A percentile compares a stretch with the other conserved stretches of the same genome.
Evolutionary conservation across 1,284 basidiomycete species (phyloP).

Genomic region (Anthracocystis panici-leucophaei): DNA sequence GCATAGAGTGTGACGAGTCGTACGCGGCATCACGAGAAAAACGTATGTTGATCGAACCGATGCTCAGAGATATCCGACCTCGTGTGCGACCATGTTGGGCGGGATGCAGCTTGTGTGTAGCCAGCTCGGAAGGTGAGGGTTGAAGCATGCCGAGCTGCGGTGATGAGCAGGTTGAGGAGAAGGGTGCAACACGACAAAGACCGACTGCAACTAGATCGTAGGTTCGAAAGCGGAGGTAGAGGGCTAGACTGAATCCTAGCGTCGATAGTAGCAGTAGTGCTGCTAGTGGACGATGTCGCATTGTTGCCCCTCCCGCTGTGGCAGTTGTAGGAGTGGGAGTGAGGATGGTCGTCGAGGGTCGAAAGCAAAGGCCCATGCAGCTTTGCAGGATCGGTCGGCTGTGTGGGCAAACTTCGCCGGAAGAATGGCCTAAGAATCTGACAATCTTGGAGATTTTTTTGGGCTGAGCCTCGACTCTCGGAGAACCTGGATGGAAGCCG

Average conservation of each 20-base stretch:
- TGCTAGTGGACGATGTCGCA: slow-evolving; percentile 25
- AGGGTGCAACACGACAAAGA: slow-evolving; percentile 22
- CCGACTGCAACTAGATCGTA: slow-evolving; percentile 43
- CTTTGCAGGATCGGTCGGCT: not conserved
- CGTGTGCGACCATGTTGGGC: not conserved
- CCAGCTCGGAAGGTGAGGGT: slow-evolving; percentile 1
- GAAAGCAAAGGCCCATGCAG: not conserved
- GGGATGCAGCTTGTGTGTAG: slow-evolving; percentile 9
- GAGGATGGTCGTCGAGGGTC: not conserved
- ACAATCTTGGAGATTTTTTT: not conserved
- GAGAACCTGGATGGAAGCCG: not conserved
- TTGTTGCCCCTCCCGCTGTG: not conserved
- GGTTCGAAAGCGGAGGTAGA: slow-evolving; percentile 32
- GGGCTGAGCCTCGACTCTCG: not conserved
- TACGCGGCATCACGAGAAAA: slow-evolving; percentile 35
- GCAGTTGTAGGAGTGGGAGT: no score
- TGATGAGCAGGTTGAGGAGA: slow-evolving; percentile 19
- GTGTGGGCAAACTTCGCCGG: not conserved
- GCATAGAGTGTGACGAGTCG: slow-evolving; percentile 22
- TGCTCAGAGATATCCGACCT: slow-evolving; percentile 24
- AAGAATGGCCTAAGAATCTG: not conserved
- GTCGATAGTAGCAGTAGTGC: slow-evolving; percentile 16
- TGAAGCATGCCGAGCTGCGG: slow-evolving; percentile 6
- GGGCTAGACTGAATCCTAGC: slow-evolving; percentile 17
- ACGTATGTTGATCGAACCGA: slow-evolving; percentile 52